Evolutionary conservation across 1,284 basidiomycete genomes (phyloP), one percentile per base, ranked within the genome.

Genomic region (Ustilago tritici): DNA sequence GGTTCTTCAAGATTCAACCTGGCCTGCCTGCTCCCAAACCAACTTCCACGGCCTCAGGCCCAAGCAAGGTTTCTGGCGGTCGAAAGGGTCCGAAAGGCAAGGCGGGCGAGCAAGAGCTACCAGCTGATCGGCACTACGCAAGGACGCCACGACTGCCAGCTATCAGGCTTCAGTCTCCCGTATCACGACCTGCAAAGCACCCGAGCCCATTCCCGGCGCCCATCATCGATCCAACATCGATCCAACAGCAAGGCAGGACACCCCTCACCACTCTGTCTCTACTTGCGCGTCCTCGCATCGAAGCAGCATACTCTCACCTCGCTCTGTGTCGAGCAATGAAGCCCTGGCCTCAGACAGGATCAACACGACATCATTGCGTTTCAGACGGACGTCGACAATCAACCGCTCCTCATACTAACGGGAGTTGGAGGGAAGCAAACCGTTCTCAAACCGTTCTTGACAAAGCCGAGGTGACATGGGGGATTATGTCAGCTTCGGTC

Each of bases 1-100:
- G 76, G 4, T 78, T 78, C 62, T 78, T 78, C 76, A 74, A 66
- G 75, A 67, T 71, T 40, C 17, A 58, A 2, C 53, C 66, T 19
- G 64, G 72, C 17, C 64, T 46, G 23, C 3, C 38, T 31, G 3
- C 47, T 2, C 2, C 46, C 5, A 14, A 40, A 19, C 7, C 50
- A 2, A 3, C 23, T 11, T 50, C 28, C 41, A 40, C 43, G n/a
- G 8, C 38, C 7, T 9, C 52, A 8, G 43, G 15, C 19, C n/a
- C 53, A 17, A 34, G 46, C 32, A 54, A 38, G 49, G 34, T n/a
- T 2, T 28, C 31, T 34, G 14, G n/a, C n/a, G 47, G 38, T 15
- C 47, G 19, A n/a, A 49, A 12, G 23, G 19, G 34, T 14, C 3
- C n/a, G n/a, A 41, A 63, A 12, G 11, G 36, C 17, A 50, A 56